Evolutionary conservation across 805 yeast genomes (phyloP).

Genomic region (Tetrapisispora arboricola): DNA sequence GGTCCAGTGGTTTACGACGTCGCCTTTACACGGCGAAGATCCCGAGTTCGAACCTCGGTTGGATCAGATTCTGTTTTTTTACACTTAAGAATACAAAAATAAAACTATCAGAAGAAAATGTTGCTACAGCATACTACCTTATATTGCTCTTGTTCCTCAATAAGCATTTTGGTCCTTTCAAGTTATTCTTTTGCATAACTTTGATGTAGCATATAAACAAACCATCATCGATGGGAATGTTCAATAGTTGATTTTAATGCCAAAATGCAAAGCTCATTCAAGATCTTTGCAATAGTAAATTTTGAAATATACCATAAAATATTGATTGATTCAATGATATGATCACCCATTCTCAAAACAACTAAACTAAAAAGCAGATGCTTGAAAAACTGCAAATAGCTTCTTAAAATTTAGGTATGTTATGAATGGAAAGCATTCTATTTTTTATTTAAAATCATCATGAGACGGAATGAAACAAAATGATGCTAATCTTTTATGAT

Average conservation of each 20-base stretch:
- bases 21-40: constrained; percentile 35
- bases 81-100: too few species aligned
- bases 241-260: too few species aligned
- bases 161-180: not conserved
- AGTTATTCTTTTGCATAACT: not conserved
- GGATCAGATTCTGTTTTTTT: constrained; percentile 18
- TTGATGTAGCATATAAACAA: not conserved
- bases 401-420: too few species aligned
- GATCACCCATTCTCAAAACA: not conserved
- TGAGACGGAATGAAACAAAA: too few species aligned
- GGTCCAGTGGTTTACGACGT: constrained; percentile 34
- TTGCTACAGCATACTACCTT: constrained; percentile 19
- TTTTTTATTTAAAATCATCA: too few species aligned
- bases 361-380: not conserved
- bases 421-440: too few species aligned
- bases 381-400: too few species aligned
- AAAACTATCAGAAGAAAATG: too few species aligned
- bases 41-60: constrained; percentile 34
- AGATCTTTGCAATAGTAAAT: too few species aligned
- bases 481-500: too few species aligned
- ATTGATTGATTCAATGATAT: not conserved
- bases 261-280: too few species aligned
- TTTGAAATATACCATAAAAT: not conserved
- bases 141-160: not conserved
- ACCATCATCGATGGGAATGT: too few species aligned